phyloP scores from a whole-genome alignment of 1,139 yeast species.

The Saccharomyces pastorianus region DNA sequence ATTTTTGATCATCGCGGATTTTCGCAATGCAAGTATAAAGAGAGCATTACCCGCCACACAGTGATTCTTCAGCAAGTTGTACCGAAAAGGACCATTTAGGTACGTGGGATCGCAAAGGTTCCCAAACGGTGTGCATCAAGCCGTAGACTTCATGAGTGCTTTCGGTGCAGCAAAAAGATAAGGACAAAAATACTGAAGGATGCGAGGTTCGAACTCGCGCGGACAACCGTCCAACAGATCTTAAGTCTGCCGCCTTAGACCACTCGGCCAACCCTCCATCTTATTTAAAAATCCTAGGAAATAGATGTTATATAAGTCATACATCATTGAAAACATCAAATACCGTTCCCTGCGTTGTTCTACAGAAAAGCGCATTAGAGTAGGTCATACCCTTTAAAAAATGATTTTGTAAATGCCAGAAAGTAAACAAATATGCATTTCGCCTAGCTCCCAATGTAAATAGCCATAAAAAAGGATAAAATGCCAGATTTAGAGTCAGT shows the following conservation, averaged over 20 bases:
- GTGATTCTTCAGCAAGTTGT: neutral
- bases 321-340: too few species aligned
- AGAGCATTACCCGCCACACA: neutral
- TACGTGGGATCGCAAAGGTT: neutral
- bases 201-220: constrained; percentile 88
- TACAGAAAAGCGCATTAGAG: too few species aligned
- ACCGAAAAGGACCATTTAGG: neutral
- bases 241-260: constrained; percentile 10
- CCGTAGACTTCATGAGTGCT: too few species aligned
- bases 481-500: too few species aligned
- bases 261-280: constrained; percentile 9
- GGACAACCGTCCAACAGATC: constrained; percentile 36
- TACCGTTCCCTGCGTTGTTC: too few species aligned
- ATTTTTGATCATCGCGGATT: neutral
- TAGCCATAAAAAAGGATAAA: too few species aligned
- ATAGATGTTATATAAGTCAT: too few species aligned
- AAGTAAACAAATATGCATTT: too few species aligned
- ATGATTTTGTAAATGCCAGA: too few species aligned
- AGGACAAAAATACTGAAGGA: constrained; percentile 48
- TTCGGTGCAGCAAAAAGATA: neutral
- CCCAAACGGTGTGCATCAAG: neutral
- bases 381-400: too few species aligned
- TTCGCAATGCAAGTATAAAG: neutral
- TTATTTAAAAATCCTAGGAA: too few species aligned
- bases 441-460: too few species aligned